Conservation (phyloP, 2,329 filamentous ascomycete species). For the Didymella pomorum region DNA sequence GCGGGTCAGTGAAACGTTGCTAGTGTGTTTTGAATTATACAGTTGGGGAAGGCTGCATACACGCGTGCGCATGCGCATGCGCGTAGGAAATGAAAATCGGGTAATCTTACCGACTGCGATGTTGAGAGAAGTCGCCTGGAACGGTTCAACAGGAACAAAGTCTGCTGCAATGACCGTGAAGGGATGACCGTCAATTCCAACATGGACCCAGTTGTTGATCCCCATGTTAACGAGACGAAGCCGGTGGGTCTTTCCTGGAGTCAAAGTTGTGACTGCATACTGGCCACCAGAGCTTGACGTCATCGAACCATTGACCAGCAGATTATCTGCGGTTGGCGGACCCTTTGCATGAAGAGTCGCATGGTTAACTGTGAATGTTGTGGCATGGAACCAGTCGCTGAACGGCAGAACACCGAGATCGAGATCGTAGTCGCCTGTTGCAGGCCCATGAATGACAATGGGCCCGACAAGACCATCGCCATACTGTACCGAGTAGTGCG, state of each 20-base stretch:
- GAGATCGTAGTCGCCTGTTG: conserved; percentile 52
- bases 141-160: conserved; percentile 55
- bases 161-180: conserved; percentile 56
- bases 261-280: conserved; percentile 46
- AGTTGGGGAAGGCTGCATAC: conserved; percentile 15
- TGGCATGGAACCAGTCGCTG: conserved; percentile 47
- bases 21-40: conserved; percentile 23
- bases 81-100: conserved; percentile 7
- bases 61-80: conserved; percentile 13
- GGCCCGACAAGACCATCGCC: conserved; percentile 54
- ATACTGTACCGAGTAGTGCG: conserved; percentile 52
- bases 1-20: conserved; percentile 33
- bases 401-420: conserved; percentile 54
- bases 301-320: conserved; percentile 65
- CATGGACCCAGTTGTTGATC: conserved; percentile 38
- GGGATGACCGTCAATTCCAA: conserved; percentile 46
- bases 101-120: conserved; percentile 48
- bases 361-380: conserved; percentile 43
- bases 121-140: conserved; percentile 45
- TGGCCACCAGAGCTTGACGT: conserved; percentile 41
- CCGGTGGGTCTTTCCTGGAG: conserved; percentile 54
- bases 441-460: conserved; percentile 53
- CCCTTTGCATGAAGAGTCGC: conserved; percentile 48
- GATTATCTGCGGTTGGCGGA: conserved; percentile 57
- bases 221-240: conserved; percentile 55